These are phyloP conservation scores for Tarenaya hassleriana DNA, from an alignment of 345 rosid genomes.

Conservation along the genomic window DNA sequence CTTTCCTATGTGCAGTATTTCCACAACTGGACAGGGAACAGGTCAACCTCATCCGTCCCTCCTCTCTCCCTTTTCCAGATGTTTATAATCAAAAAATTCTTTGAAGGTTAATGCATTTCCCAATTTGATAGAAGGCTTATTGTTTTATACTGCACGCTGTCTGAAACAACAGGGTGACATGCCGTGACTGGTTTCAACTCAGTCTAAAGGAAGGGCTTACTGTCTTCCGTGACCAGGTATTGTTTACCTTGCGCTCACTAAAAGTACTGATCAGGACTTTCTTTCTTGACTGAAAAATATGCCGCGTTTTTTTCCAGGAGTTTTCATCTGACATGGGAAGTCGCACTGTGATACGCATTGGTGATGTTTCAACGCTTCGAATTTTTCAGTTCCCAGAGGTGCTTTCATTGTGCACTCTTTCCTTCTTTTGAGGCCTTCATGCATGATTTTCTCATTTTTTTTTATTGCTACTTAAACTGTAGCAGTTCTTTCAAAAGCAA, in stretches of 20 bases:
- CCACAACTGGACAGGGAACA: conserved; percentile 99
- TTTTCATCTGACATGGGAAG: conserved; percentile 99
- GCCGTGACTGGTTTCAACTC: conserved; percentile 99
- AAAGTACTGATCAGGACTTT: conserved; percentile 2
- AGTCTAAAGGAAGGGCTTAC: conserved; percentile 99
- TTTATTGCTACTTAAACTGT: too few species aligned
- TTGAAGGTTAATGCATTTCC: conserved; percentile 7
- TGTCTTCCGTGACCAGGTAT: conserved; percentile 93
- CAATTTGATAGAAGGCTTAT: background rate
- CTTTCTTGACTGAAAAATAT: conserved; percentile 2
- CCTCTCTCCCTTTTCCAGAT: background rate
- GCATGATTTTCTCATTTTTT: conserved; percentile 1
- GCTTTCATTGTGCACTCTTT: conserved; percentile 13
- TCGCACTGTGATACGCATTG: conserved; percentile 89
- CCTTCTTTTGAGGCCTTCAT: background rate
- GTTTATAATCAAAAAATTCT: too few species aligned
- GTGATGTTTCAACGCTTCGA: conserved; percentile 89
- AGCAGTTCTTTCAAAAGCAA: background rate
- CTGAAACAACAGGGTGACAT: conserved; percentile 73
- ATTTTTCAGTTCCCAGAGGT: conserved; percentile 92
- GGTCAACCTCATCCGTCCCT: conserved; percentile 42
- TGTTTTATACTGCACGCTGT: background rate
- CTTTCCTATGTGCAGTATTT: conserved; percentile 65
- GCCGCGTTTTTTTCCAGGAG: conserved; percentile 40
- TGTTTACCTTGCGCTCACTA: background rate